Evolutionary conservation across 148 eudicot species (phyloP), one percentile per base, ranked within the genome.

Genomic region (Cornus suecica): DNA sequence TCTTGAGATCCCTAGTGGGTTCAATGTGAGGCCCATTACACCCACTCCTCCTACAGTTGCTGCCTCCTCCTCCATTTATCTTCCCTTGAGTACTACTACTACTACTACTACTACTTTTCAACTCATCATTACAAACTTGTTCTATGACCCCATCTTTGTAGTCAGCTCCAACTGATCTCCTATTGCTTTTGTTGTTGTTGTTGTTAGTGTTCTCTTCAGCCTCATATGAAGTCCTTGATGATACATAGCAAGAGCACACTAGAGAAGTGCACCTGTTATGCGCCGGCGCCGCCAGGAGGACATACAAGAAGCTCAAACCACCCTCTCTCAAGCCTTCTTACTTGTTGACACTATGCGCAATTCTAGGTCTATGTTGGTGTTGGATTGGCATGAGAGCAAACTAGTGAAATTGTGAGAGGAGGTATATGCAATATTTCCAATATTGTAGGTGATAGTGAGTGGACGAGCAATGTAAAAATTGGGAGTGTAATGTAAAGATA

Each of bases 221-320:
- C 16, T 37, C 68, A 62, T 32, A 68, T 8, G 73, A 76, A 32
- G 18, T 48, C 69, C 71, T 71, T 30, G 76, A 78, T 64, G 80
- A 76, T 68, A 65, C 76, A 71, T 78, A 78, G 76, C 80, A 78
- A 71, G 80, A 78, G 70, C 80, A 78, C 74, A 78, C 80, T 68
- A 78, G 32, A 42, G 80, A 77, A 26, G 70, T 78, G 80, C 80
- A 78, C 75, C 76, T 72, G 51, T 72, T 77, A 2, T 76, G 76
- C 54, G 52, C 66, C 25, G 80, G 71, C 29, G 80, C 75, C 68
- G 80, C 80, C 80, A 77, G 80, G 80, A 77, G 75, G 70, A 41
- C 75, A 72, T 30, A 13, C n/a, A 60, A 58, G 28, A 61, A 30
- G 66, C 48, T 61, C 9, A 23, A 61, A 58, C 66, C 23, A 60